phyloP scores from a whole-genome alignment of 352 stramenopile species.

The Globisporangium spiculum region DNA sequence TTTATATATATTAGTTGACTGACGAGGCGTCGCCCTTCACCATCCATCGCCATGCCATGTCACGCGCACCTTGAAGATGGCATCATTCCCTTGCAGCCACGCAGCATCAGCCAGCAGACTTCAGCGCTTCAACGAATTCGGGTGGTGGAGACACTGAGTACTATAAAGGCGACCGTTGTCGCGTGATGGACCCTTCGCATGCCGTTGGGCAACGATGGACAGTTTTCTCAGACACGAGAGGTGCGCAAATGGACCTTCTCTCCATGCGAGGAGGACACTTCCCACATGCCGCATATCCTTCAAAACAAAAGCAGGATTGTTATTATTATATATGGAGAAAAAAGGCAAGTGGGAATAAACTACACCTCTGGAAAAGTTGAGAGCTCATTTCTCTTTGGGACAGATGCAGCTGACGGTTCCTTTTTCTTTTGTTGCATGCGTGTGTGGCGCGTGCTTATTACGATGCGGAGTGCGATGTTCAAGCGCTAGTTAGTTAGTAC shows the following conservation, averaged over 20 bases:
- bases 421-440: neutral
- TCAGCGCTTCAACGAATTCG: neutral
- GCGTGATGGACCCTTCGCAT: neutral
- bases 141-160: neutral
- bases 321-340: neutral
- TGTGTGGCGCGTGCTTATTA: neutral
- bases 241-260: conserved; percentile 1
- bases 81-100: neutral
- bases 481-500: conserved; percentile 28
- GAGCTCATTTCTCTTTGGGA: no score
- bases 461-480: neutral
- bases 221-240: neutral
- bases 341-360: neutral
- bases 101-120: neutral
- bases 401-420: no score
- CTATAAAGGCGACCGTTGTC: neutral
- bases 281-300: neutral
- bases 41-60: no score
- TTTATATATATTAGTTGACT: no score
- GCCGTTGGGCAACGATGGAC: neutral
- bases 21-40: no score
- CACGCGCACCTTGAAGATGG: neutral
- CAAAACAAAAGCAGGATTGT: no score
- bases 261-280: neutral
- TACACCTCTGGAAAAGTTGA: no score